A percentile compares a stretch with the other conserved stretches of the same genome.
Evolutionary conservation across 116 monocot species (phyloP).

Genomic region (Cymodocea nodosa): DNA sequence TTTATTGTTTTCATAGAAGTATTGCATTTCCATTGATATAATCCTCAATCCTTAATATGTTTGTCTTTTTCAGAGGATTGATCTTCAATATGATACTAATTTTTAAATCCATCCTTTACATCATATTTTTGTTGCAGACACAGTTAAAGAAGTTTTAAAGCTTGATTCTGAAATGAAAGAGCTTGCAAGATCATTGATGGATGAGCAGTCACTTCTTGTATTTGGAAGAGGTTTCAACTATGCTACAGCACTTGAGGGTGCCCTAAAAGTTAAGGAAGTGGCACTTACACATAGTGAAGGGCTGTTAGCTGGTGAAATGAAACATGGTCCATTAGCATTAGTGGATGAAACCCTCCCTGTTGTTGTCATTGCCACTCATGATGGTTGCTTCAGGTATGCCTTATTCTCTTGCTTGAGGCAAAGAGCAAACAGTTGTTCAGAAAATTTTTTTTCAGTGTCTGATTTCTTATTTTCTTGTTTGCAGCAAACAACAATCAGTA

Average conservation of each 20-base stretch:
- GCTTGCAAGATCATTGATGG: conserved; percentile 66
- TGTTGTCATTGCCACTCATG: conserved; percentile 82
- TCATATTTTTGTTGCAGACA: conserved; percentile 23
- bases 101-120: no score
- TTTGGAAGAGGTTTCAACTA: conserved; percentile 97
- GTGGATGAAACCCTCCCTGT: conserved; percentile 93
- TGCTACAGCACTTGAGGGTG: conserved; percentile 92
- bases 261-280: conserved; percentile 86
- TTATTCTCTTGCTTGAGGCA: background rate
- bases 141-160: conserved; percentile 59
- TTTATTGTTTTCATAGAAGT: no score
- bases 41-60: no score
- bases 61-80: no score
- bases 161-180: conserved; percentile 79
- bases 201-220: conserved; percentile 67
- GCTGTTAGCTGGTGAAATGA: conserved; percentile 98
- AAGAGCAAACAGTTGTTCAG: background rate
- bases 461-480: conserved; percentile 1
- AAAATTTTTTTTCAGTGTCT: background rate
- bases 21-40: no score
- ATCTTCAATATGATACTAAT: no score
- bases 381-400: conserved; percentile 76
- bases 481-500: conserved; percentile 87
- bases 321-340: conserved; percentile 87
- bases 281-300: conserved; percentile 90